A percentile compares a stretch with the other conserved stretches of the same genome.
phyloP scores from a whole-genome alignment of 768 basidiomycete genomes.

The Lentinula guzmanii region DNA sequence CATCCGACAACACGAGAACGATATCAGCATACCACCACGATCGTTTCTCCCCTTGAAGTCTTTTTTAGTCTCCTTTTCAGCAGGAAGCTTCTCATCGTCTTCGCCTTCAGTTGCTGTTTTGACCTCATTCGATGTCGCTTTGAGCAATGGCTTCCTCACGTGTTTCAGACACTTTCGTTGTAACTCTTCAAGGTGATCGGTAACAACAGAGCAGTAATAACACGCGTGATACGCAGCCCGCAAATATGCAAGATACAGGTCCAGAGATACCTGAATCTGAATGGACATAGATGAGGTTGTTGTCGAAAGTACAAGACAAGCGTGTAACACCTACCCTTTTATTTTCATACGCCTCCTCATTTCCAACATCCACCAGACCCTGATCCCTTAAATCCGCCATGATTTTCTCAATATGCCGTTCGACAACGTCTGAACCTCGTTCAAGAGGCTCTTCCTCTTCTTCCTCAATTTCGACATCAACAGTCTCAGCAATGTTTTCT shows the following conservation, averaged over 20 bases:
- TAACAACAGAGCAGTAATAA: slow-evolving; percentile 95
- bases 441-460: slow-evolving; percentile 49
- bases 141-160: slow-evolving; percentile 69
- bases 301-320: slow-evolving; percentile 7
- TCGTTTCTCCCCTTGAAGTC: slow-evolving; percentile 34
- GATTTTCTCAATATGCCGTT: slow-evolving; percentile 74
- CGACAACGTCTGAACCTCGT: slow-evolving; percentile 72
- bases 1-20: background rate
- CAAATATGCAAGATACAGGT: slow-evolving; percentile 90
- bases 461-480: slow-evolving; percentile 25
- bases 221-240: slow-evolving; percentile 91
- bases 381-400: slow-evolving; percentile 66
- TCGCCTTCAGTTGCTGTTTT: slow-evolving; percentile 32
- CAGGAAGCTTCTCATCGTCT: slow-evolving; percentile 34
- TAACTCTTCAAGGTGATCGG: slow-evolving; percentile 92
- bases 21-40: slow-evolving; percentile 52
- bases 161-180: slow-evolving; percentile 94
- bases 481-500: slow-evolving; percentile 16
- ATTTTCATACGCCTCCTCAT: slow-evolving; percentile 60
- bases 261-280: slow-evolving; percentile 77
- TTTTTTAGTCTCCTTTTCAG: slow-evolving; percentile 26
- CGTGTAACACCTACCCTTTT: slow-evolving; percentile 54
- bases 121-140: slow-evolving; percentile 44
- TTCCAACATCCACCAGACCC: slow-evolving; percentile 48
- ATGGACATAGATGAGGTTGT: slow-evolving; percentile 16